These are phyloP conservation scores for Coemansia sp. DNA, from an alignment of 192 early-diverging fungal genomes.

Conservation along the genomic window DNA sequence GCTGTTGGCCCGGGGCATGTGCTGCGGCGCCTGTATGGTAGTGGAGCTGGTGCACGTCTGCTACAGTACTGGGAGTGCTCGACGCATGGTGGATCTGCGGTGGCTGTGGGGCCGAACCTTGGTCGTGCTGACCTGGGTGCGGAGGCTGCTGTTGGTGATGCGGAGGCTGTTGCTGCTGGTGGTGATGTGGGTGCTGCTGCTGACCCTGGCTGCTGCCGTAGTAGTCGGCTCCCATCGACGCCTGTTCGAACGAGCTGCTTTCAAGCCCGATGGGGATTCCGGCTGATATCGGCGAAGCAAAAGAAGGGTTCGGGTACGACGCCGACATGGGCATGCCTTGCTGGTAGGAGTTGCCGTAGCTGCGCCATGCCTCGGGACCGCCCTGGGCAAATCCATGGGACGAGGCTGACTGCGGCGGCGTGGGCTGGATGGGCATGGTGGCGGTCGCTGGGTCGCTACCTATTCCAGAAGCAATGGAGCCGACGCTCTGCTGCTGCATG, in stretches of 20 bases:
- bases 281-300: conserved; percentile 28
- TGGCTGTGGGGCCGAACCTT: too few species aligned
- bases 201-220: conserved; percentile 2
- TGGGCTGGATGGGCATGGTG: conserved; percentile 24
- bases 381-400: conserved; percentile 24
- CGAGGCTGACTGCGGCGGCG: conserved; percentile 38
- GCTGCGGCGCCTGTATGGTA: conserved; percentile 9
- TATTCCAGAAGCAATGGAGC: conserved; percentile 2
- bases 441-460: not conserved
- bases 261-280: conserved; percentile 17
- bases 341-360: conserved; percentile 20
- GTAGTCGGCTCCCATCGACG: conserved; percentile 14
- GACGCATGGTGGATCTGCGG: not conserved
- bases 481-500: conserved; percentile 32
- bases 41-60: conserved; percentile 31
- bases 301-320: conserved; percentile 18
- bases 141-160: too few species aligned
- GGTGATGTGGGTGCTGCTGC: not conserved
- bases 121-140: too few species aligned
- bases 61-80: conserved; percentile 12
- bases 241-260: conserved; percentile 16
- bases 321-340: conserved; percentile 17
- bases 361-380: conserved; percentile 24
- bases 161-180: too few species aligned
- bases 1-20: not conserved